Percentiles rank a stretch among this genome's conserved stretches.
Evolutionary conservation across 768 basidiomycete species (phyloP).

Genomic region (Amanita rimosa): DNA sequence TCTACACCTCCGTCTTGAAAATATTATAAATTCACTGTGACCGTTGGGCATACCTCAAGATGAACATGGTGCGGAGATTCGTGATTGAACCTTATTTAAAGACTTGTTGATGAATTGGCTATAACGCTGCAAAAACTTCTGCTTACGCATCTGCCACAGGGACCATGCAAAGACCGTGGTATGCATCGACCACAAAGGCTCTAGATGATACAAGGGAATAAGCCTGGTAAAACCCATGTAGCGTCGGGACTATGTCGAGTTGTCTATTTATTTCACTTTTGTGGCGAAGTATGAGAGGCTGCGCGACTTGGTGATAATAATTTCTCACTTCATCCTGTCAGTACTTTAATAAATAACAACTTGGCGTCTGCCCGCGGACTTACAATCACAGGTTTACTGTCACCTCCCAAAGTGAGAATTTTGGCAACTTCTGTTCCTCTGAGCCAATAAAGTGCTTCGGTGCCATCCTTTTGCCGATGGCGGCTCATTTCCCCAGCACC

Average conservation of each 20-base stretch:
- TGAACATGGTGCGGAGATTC: constrained; percentile 57
- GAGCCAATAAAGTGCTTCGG: constrained; percentile 25
- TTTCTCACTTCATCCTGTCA: constrained; percentile 21
- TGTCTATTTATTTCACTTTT: constrained; percentile 6
- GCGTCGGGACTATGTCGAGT: constrained; percentile 11
- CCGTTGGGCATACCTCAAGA: constrained; percentile 41
- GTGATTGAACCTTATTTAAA: constrained; percentile 65
- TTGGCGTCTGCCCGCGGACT: constrained; percentile 3
- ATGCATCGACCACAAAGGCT: constrained; percentile 76
- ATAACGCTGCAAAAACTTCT: not conserved
- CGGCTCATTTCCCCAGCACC: not conserved
- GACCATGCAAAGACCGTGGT: constrained; percentile 73
- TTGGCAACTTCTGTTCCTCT: constrained; percentile 29
- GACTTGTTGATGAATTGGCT: constrained; percentile 7
- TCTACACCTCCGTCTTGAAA: constrained; percentile 24
- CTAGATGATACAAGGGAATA: constrained; percentile 66
- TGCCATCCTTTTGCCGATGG: constrained; percentile 14
- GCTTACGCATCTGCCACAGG: constrained; percentile 78
- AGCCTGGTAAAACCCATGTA: constrained; percentile 39
- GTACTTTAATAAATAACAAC: not conserved
- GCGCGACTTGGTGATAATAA: constrained; percentile 26
- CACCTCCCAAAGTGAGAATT: constrained; percentile 13
- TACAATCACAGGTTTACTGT: constrained; percentile 14
- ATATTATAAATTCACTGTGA: not conserved
- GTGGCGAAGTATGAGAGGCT: constrained; percentile 18